These are phyloP conservation scores for Kodamaea laetipori DNA, from an alignment of 805 yeast genomes.

Conservation along the genomic window DNA sequence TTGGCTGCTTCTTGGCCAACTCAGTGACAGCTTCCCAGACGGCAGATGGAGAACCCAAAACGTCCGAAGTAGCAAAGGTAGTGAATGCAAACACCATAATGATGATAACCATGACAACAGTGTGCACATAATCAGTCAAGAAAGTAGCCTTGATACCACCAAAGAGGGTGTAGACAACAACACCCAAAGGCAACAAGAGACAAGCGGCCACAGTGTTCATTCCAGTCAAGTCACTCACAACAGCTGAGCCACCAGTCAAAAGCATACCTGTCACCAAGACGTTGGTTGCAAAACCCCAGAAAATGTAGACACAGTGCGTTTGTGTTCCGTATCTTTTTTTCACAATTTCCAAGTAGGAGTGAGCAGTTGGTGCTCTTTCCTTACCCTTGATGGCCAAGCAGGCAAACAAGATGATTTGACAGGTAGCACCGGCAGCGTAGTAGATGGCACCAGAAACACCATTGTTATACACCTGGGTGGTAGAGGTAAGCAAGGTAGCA, in stretches of 20 bases:
- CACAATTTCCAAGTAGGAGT: slow-evolving; percentile 85
- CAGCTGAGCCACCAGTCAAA: slow-evolving; percentile 87
- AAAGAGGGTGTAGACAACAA: slow-evolving; percentile 47
- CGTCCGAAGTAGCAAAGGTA: slow-evolving; percentile 67
- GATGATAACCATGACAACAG: slow-evolving; percentile 67
- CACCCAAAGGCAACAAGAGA: slow-evolving; percentile 80
- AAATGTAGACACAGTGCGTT: slow-evolving; percentile 69
- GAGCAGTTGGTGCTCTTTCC: slow-evolving; percentile 87
- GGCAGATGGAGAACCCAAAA: slow-evolving; percentile 78
- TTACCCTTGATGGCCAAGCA: slow-evolving; percentile 87
- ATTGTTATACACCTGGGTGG: slow-evolving; percentile 71
- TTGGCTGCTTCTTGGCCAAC: slow-evolving; percentile 63
- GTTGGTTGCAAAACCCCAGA: slow-evolving; percentile 86
- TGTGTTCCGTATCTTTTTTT: slow-evolving; percentile 76
- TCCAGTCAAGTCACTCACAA: slow-evolving; percentile 78
- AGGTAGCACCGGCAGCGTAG: slow-evolving; percentile 91
- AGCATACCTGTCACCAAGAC: slow-evolving; percentile 91
- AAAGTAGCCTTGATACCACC: slow-evolving; percentile 51
- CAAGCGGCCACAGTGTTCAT: slow-evolving; percentile 80
- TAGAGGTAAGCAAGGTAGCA: slow-evolving; percentile 65
- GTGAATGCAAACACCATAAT: slow-evolving; percentile 80
- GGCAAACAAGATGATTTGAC: slow-evolving; percentile 84
- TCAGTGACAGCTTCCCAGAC: slow-evolving; percentile 74
- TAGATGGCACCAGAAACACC: slow-evolving; percentile 83
- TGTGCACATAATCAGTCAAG: slow-evolving; percentile 47